Percentiles rank a stretch among this genome's conserved stretches.
phyloP scores from a whole-genome alignment of 768 basidiomycete genomes.

The Amanita subjunquillea region DNA sequence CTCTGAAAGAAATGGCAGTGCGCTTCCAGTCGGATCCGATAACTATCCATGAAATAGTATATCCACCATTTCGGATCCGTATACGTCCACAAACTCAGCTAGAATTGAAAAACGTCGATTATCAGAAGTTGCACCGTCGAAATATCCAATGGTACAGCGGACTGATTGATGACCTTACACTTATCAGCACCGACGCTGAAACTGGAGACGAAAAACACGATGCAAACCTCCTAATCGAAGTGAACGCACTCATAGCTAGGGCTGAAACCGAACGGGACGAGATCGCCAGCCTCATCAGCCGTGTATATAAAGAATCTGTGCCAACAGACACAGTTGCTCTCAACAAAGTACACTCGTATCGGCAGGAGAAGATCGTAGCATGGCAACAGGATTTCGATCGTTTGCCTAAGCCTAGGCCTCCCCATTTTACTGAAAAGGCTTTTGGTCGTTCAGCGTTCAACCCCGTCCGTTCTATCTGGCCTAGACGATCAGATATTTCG shows the following conservation, averaged over 20 bases:
- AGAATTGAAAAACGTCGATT: constrained; percentile 88
- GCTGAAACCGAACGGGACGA: constrained; percentile 72
- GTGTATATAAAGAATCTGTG: constrained; percentile 69
- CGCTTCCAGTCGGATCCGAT: constrained; percentile 84
- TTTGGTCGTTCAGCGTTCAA: constrained; percentile 56
- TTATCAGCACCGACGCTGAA: constrained; percentile 71
- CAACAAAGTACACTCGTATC: constrained; percentile 74
- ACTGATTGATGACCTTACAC: constrained; percentile 64
- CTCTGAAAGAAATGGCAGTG: constrained; percentile 72
- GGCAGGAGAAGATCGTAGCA: constrained; percentile 92
- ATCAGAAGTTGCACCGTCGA: constrained; percentile 59
- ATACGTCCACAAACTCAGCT: constrained; percentile 83
- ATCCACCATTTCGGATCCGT: constrained; percentile 81
- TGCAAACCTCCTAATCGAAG: constrained; percentile 46
- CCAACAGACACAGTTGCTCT: constrained; percentile 82
- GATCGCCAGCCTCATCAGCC: constrained; percentile 61
- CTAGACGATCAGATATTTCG: constrained; percentile 44
- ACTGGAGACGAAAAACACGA: constrained; percentile 70
- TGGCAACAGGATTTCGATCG: constrained; percentile 93
- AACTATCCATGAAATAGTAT: constrained; percentile 74
- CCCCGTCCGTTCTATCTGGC: constrained; percentile 67
- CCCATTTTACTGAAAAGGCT: constrained; percentile 35
- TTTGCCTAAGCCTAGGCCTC: constrained; percentile 61
- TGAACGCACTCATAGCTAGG: constrained; percentile 56
- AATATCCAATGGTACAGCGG: constrained; percentile 69